phyloP scores from a whole-genome alignment of 2,329 filamentous ascomycete genomes.

The Microdochium nivale region DNA sequence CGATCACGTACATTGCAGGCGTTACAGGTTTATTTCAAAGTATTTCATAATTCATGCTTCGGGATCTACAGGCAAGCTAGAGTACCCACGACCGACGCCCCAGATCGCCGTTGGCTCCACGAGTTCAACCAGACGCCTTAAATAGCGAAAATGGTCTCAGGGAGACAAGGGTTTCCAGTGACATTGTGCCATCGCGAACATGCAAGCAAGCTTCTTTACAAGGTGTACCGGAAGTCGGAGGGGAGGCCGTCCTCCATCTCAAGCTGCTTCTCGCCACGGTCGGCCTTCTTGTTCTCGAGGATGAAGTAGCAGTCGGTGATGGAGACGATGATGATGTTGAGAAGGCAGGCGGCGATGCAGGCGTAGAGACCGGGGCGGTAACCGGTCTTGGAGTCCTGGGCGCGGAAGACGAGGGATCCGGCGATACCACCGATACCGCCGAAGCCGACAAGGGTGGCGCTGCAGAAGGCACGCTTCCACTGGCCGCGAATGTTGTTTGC shows the following conservation, averaged over 20 bases:
- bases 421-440: conserved; percentile 74
- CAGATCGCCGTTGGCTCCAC: not conserved
- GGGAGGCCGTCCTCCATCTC: conserved; percentile 25
- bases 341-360: conserved; percentile 40
- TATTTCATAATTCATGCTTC: too few relatives aligned
- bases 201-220: not conserved
- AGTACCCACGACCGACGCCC: too few relatives aligned
- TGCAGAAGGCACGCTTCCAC: conserved; percentile 79
- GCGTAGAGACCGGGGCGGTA: conserved; percentile 49
- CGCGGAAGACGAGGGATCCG: conserved; percentile 63
- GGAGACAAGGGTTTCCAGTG: not conserved
- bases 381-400: conserved; percentile 37
- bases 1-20: too few relatives aligned
- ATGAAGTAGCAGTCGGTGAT: conserved; percentile 31
- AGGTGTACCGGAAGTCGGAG: not conserved
- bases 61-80: too few relatives aligned
- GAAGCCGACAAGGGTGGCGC: conserved; percentile 65
- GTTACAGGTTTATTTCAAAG: too few relatives aligned
- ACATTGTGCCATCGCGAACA: not conserved
- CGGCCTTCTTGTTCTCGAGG: conserved; percentile 38
- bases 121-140: too few relatives aligned
- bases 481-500: conserved; percentile 83
- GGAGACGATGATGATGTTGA: conserved; percentile 36
- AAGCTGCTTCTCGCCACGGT: conserved; percentile 42
- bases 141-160: too few relatives aligned